A percentile compares a stretch with the other conserved stretches of the same genome.
Evolutionary conservation across 2,329 filamentous ascomycete species (phyloP).

Genomic region (Diplodia intermedia): DNA sequence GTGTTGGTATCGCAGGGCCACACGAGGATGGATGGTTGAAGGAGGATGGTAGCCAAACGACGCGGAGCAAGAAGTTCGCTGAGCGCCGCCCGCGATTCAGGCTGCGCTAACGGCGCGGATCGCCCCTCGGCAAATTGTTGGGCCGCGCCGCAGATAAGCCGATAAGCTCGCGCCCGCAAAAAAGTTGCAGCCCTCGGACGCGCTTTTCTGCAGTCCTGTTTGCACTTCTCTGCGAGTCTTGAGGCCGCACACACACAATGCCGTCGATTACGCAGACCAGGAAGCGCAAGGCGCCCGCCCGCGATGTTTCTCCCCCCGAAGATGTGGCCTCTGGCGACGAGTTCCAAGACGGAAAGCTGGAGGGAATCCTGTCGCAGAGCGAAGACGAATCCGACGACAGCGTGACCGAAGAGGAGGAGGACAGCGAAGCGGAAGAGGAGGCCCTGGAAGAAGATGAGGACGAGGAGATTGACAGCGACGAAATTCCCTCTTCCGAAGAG

Average conservation of each 20-base stretch:
- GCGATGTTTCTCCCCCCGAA: constrained; percentile 43
- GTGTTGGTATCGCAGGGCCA: constrained; percentile 5
- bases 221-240: neutral
- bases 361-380: constrained; percentile 52
- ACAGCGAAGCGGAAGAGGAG: constrained; percentile 39
- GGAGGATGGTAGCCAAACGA: constrained; percentile 13
- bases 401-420: constrained; percentile 38
- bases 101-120: neutral
- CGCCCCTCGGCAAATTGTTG: constrained; percentile 6
- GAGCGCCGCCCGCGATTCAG: constrained; percentile 14
- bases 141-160: constrained; percentile 17
- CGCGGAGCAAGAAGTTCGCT: constrained; percentile 27
- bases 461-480: constrained; percentile 50
- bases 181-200: constrained; percentile 22
- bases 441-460: constrained; percentile 43
- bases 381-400: constrained; percentile 48
- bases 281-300: constrained; percentile 54
- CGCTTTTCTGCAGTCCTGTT: neutral
- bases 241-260: constrained; percentile 15
- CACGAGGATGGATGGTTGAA: constrained; percentile 10
- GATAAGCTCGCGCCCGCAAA: constrained; percentile 24
- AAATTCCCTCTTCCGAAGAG: constrained; percentile 50
- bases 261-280: constrained; percentile 39
- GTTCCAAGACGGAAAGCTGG: constrained; percentile 49
- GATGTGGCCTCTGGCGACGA: constrained; percentile 39